Evolutionary conservation across 2,329 filamentous ascomycete genomes (phyloP).

Genomic region (Samsoniella hepiali): DNA sequence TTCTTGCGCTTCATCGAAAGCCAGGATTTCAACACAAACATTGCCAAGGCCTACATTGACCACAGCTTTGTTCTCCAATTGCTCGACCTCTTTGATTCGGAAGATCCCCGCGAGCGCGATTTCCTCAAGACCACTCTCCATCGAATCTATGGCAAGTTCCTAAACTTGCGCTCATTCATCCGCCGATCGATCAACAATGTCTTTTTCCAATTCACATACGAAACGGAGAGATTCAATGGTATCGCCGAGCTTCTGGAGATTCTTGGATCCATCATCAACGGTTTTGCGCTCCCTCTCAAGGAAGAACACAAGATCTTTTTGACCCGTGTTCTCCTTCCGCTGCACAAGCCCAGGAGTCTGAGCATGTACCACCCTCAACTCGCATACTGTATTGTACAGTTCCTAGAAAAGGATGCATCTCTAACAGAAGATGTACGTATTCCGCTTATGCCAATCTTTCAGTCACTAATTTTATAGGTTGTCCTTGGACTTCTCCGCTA

Average conservation of each 20-base stretch:
- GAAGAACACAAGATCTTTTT: constrained; percentile 99
- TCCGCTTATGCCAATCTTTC: background rate
- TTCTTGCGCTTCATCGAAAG: constrained; percentile 98
- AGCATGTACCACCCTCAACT: constrained; percentile 99
- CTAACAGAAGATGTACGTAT: constrained; percentile 75
- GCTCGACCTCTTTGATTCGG: constrained; percentile 96
- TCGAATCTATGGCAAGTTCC: constrained; percentile 97
- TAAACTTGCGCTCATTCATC: constrained; percentile 96
- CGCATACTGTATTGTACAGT: constrained; percentile 98
- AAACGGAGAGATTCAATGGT: constrained; percentile 97
- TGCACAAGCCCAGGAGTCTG: constrained; percentile 97
- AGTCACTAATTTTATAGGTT: constrained; percentile 53
- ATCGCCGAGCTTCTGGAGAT: constrained; percentile 97
- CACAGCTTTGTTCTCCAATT: constrained; percentile 96
- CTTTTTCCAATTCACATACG: constrained; percentile 99
- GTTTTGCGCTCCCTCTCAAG: constrained; percentile 92
- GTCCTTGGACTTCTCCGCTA: constrained; percentile 92
- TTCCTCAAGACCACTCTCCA: constrained; percentile 98
- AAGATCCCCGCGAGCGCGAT: constrained; percentile 93
- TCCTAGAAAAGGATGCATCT: constrained; percentile 94
- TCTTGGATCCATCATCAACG: constrained; percentile 97
- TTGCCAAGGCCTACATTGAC: constrained; percentile 97
- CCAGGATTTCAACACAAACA: constrained; percentile 99
- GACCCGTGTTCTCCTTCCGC: constrained; percentile 83
- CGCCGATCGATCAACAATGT: constrained; percentile 99